Base-by-base conservation (phyloP, 2,329 filamentous ascomycete species). In the Simplicillium aogashimaense region DNA sequence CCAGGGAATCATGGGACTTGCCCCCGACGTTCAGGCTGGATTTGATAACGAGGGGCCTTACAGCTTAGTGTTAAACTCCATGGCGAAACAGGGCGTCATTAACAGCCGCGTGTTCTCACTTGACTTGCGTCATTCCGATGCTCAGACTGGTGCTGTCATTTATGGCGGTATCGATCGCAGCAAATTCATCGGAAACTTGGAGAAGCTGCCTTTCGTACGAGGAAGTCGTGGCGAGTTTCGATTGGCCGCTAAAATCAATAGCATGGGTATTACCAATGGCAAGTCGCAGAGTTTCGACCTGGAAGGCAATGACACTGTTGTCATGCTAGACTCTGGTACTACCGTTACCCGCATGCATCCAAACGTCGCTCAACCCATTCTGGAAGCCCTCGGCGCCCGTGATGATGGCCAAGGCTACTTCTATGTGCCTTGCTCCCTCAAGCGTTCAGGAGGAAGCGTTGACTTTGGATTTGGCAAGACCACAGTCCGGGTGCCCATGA, bases 141-240 rank as follows among this genome's bases (percentile, higher is more conserved):
- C 60, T 10, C 48, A 61, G 12, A 61, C 59, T 3, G 72, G 72
- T 28, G 66, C 70, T 38, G 50, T 76, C 42, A 70, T 73, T 39
- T 74, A 74, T 43, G 72, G 72, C 25, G 72, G 72, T 11, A 48
- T 75, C 10, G 71, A 76, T 44, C 66, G 61, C 14, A 70, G 60
- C 50, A 74, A 72, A 48, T 76, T 66, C 50, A 55, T 66, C 8
- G 72, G 72, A 16, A 48, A 50, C 7, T 56, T 76, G 7, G 57
- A 60, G 40, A 59, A 58, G 17, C 56, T 66, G 1, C 62, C 65
- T 31, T 67, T 72, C 14, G 55, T 71, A 25, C 50, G 55, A 3
- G 64, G 62, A 10, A 32, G 47, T 4, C 44, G 46, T n/a, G 57
- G 58, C 38, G 60, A 63, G 40, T 54, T 50, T 40, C 62, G 59